Conservation (phyloP, 2,329 filamentous ascomycete species). For the Myriosclerotinia duriaeana region DNA sequence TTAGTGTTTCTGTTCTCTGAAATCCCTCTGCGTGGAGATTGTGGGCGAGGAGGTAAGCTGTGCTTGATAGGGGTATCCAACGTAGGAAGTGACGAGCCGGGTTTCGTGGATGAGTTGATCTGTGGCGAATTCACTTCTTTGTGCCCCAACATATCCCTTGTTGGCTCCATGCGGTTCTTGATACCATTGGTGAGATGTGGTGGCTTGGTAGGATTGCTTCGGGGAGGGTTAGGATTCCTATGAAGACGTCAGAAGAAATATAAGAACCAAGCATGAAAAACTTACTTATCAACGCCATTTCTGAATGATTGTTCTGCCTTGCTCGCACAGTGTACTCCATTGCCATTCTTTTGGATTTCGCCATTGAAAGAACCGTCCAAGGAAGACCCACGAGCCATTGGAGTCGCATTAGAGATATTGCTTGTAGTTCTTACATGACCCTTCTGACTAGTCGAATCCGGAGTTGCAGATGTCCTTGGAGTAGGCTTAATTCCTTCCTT, state of each 20-base stretch:
- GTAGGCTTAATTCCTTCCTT: conserved; percentile 35
- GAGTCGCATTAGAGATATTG: conserved; percentile 28
- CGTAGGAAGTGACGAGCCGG: conserved; percentile 15
- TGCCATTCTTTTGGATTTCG: conserved; percentile 32
- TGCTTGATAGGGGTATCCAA: conserved; percentile 31
- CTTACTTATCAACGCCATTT: conserved; percentile 23
- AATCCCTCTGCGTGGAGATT: conserved; percentile 30
- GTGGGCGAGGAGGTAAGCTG: conserved; percentile 36
- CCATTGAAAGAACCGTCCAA: conserved; percentile 28
- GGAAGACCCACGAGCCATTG: conserved; percentile 33
- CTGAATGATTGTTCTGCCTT: conserved; percentile 20
- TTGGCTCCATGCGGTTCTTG: conserved; percentile 3
- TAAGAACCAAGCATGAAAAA: not conserved
- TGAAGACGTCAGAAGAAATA: not conserved
- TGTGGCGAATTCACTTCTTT: conserved; percentile 17
- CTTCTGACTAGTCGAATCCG: conserved; percentile 25
- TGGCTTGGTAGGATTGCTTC: conserved; percentile 52
- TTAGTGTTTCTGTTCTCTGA: conserved; percentile 32
- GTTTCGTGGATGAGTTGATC: conserved; percentile 17
- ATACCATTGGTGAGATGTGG: conserved; percentile 44
- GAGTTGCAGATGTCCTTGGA: conserved; percentile 26
- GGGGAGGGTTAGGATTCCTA: conserved; percentile 19
- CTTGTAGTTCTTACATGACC: conserved; percentile 31
- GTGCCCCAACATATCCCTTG: conserved; percentile 1
- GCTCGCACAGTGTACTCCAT: conserved; percentile 15